Percentiles rank a stretch among this genome's conserved stretches.
phyloP scores from a whole-genome alignment of 805 yeast genomes.

The Metschnikowia similis region DNA sequence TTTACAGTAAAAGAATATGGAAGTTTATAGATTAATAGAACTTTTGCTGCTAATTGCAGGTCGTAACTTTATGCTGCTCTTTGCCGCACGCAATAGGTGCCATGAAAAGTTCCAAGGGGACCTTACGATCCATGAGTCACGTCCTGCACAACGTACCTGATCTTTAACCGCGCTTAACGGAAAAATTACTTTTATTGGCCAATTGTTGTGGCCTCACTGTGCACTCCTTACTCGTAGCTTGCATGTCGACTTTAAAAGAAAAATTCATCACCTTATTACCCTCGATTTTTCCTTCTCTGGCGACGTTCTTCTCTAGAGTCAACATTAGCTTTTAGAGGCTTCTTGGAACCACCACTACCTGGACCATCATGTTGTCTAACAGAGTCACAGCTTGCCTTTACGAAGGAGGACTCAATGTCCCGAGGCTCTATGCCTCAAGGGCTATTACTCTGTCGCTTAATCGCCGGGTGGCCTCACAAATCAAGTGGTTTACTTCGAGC shows the following conservation, averaged over 20 bases:
- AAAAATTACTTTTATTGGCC: constrained; percentile 29
- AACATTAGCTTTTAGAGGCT: not conserved
- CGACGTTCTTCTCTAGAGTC: not conserved
- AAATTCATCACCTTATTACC: not conserved
- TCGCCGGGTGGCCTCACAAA: not conserved
- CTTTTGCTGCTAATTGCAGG: not conserved
- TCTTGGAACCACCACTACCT: not conserved
- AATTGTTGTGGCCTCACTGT: constrained; percentile 3
- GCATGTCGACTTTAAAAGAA: constrained; percentile 2
- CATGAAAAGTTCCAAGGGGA: not conserved
- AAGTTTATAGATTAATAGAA: constrained; percentile 2
- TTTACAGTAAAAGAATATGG: not conserved
- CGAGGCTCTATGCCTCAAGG: not conserved
- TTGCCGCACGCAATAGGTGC: not conserved
- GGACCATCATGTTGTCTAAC: constrained; percentile 12
- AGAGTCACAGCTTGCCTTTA: constrained; percentile 8
- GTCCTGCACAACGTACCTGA: constrained; percentile 19
- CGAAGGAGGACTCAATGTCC: constrained; percentile 7
- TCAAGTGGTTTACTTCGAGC: constrained; percentile 7
- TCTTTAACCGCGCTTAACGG: constrained; percentile 39
- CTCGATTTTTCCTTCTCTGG: not conserved
- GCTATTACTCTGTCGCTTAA: not conserved
- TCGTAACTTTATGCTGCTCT: not conserved
- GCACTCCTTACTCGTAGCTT: not conserved
- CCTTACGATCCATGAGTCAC: constrained; percentile 5